Evolutionary conservation across 352 stramenopile genomes (phyloP).

Genomic region (Globisporangium uncinulatum): DNA sequence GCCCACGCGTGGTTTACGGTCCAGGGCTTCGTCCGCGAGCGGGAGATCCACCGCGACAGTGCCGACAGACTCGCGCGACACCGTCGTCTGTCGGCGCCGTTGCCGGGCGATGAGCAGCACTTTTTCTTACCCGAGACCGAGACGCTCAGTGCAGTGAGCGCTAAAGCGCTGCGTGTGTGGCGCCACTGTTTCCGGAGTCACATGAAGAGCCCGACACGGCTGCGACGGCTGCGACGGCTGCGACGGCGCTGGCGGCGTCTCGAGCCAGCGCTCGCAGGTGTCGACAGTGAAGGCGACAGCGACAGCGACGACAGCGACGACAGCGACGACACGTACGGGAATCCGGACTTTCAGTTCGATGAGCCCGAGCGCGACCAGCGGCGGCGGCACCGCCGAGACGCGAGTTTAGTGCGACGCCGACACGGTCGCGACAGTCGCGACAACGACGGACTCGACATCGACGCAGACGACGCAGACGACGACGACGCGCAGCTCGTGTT

Average conservation of each 20-base stretch:
- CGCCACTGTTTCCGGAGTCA: constrained; percentile 61
- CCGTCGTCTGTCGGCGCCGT: constrained; percentile 9
- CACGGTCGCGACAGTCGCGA: no score
- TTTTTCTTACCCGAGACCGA: constrained; percentile 40
- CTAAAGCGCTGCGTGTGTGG: constrained; percentile 42
- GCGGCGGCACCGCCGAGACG: background rate
- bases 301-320: background rate
- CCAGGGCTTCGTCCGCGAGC: constrained; percentile 31
- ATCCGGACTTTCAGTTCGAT: constrained; percentile 11
- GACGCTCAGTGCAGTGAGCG: constrained; percentile 35
- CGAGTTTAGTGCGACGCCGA: background rate
- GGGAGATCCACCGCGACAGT: constrained; percentile 37
- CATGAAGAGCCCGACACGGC: constrained; percentile 37
- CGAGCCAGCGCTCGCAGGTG: background rate
- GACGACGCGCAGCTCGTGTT: constrained; percentile 3
- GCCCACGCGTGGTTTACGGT: constrained; percentile 16
- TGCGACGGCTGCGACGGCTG: constrained; percentile 2
- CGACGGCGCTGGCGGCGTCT: background rate
- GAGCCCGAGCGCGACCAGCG: constrained; percentile 3
- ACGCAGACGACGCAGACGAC: background rate
- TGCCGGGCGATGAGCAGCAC: constrained; percentile 33
- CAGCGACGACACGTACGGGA: constrained; percentile 1
- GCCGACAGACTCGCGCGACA: constrained; percentile 28
- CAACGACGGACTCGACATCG: background rate
- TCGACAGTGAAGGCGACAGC: background rate